Evolutionary conservation across 1,139 yeast genomes (phyloP), one percentile per base, ranked within the genome.

Genomic region (Magnusiomyces suaveolens): DNA sequence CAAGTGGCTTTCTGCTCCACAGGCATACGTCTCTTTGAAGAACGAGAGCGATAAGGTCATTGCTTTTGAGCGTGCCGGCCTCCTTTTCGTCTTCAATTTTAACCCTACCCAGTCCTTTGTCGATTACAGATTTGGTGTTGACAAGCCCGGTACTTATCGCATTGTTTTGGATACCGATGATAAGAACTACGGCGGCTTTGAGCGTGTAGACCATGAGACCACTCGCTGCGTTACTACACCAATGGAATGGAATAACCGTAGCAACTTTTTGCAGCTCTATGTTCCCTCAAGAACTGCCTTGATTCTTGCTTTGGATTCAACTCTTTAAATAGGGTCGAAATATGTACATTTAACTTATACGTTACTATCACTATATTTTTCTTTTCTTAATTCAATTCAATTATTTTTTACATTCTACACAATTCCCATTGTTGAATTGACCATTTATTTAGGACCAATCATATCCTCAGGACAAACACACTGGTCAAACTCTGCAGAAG

Each of bases 381-480:
- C n/a, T n/a, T n/a, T n/a, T n/a, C n/a, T n/a, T n/a, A n/a, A n/a
- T n/a, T n/a, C n/a, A n/a, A n/a, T n/a, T n/a, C n/a, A n/a, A n/a
- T n/a, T n/a, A n/a, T n/a, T n/a, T n/a, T n/a, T n/a, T n/a, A n/a
- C n/a, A n/a, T n/a, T n/a, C n/a, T n/a, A n/a, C n/a, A n/a, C n/a
- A n/a, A n/a, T n/a, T n/a, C n/a, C n/a, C n/a, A n/a, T n/a, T n/a
- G n/a, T n/a, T n/a, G n/a, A n/a, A 8, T 43, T n/a, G 32, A 26
- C 16, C 14, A 55, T 48, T 57, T 67, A 63, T 56, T 64, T 66
- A 65, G 98, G 98, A 57, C 97, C 96, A 75, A 92, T 81, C 98
- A 92, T 92, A 69, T 87, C 82, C 77, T 92, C 97, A 62, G 98
- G 98, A 72, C 88, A 83, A 63, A 92, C 98, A 95, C 96, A 92